Evolutionary conservation across 2,329 filamentous ascomycete species (phyloP).

Genomic region (Ophiostoma fasciatum): DNA sequence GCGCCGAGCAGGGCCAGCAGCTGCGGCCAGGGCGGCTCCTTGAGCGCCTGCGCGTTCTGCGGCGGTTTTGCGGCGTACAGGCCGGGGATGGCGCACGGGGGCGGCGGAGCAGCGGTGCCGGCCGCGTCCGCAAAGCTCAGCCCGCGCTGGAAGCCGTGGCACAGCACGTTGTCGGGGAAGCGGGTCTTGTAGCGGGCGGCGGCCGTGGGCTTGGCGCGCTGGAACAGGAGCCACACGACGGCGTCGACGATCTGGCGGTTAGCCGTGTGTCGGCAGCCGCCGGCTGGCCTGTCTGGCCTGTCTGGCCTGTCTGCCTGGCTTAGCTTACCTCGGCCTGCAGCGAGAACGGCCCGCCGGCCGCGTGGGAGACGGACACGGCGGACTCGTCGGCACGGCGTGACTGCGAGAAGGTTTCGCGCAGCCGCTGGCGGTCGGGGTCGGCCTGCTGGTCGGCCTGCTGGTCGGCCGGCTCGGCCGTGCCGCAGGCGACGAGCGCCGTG

Average conservation of each 20-base stretch:
- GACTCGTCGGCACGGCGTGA: conserved; percentile 37
- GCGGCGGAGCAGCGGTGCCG: neutral
- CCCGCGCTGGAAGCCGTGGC: conserved; percentile 60
- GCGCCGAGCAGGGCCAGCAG: conserved; percentile 60
- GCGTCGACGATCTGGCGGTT: conserved; percentile 56
- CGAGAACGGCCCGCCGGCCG: conserved; percentile 27
- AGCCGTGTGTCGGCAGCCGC: no score
- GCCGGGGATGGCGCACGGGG: conserved; percentile 39
- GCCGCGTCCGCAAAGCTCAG: conserved; percentile 4
- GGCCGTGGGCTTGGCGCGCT: conserved; percentile 29
- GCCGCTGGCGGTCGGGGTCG: conserved; percentile 27
- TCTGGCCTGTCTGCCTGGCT: no score
- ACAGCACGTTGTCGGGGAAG: conserved; percentile 37
- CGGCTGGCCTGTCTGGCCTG: no score
- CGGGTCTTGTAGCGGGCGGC: neutral
- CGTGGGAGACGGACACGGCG: conserved; percentile 35
- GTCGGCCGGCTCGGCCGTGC: no score
- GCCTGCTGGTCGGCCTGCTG: conserved; percentile 1
- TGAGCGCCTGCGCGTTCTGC: conserved; percentile 53
- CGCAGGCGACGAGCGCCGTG: conserved; percentile 49
- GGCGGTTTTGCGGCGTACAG: conserved; percentile 53
- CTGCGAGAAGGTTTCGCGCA: conserved; percentile 49
- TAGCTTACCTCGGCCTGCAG: conserved; percentile 53
- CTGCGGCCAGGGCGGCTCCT: conserved; percentile 57
- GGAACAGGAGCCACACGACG: conserved; percentile 64